Conservation (phyloP, 495 filamentous ascomycete genomes). For the Neurospora intermedia region DNA sequence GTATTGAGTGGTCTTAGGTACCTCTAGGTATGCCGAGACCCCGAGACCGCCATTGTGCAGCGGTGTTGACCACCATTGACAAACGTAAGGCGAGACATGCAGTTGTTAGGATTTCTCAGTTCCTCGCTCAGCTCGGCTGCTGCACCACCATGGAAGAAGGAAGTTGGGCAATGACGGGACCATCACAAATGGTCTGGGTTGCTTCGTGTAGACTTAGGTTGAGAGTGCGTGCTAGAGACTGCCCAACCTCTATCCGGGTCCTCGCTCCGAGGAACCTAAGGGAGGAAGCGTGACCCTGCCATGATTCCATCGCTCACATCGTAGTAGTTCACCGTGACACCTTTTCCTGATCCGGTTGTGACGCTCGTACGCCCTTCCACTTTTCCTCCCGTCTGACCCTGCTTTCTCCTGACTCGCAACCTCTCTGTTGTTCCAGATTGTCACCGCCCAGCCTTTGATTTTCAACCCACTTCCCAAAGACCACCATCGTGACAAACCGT, state of each 20-base stretch:
- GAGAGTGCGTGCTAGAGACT: neutral
- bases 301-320: neutral
- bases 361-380: neutral
- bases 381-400: neutral
- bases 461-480: neutral
- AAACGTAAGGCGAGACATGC: neutral
- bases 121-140: neutral
- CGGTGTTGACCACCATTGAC: neutral
- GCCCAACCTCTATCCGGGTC: neutral
- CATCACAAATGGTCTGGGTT: neutral
- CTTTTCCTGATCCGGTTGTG: neutral
- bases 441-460: neutral
- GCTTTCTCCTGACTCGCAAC: neutral
- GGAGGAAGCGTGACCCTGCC: neutral
- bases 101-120: neutral
- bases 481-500: neutral
- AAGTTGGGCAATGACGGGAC: neutral
- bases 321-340: neutral
- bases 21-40: neutral
- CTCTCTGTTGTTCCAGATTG: neutral
- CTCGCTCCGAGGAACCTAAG: neutral
- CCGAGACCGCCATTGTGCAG: neutral
- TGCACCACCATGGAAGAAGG: neutral
- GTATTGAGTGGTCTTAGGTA: neutral
- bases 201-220: neutral